Percentiles rank a stretch among this genome's conserved stretches.
These are phyloP conservation scores for Aureobasidium sp. DNA, from an alignment of 2,329 filamentous ascomycete genomes.

Conservation along the genomic window DNA sequence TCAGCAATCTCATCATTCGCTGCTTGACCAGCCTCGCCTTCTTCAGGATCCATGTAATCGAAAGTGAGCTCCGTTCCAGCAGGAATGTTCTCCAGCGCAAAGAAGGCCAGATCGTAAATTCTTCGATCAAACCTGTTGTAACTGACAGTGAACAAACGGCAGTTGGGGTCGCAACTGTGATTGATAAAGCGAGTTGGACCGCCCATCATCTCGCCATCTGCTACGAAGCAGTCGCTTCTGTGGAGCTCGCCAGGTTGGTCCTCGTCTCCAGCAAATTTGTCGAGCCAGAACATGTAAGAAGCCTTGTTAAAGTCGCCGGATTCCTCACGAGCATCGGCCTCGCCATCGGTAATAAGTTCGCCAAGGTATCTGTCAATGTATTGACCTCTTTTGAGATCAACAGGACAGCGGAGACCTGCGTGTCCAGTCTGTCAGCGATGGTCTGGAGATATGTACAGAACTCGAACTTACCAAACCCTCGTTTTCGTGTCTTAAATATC, in stretches of 20 bases:
- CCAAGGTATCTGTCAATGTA: constrained; percentile 77
- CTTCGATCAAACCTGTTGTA: constrained; percentile 68
- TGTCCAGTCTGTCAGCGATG: background rate
- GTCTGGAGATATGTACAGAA: background rate
- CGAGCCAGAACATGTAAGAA: constrained; percentile 71
- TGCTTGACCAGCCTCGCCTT: constrained; percentile 31
- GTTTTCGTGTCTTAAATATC: constrained; percentile 67
- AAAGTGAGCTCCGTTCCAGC: constrained; percentile 68
- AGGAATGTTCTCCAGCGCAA: constrained; percentile 60
- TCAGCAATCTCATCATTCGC: constrained; percentile 19
- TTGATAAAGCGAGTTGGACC: constrained; percentile 78
- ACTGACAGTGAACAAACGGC: constrained; percentile 71
- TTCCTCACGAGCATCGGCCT: constrained; percentile 60
- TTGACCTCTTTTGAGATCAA: constrained; percentile 62
- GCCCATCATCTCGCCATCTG: constrained; percentile 67
- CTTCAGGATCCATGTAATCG: constrained; percentile 66
- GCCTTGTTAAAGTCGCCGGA: constrained; percentile 59
- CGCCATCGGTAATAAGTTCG: constrained; percentile 42
- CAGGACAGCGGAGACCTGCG: constrained; percentile 50
- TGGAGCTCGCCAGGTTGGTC: constrained; percentile 40
- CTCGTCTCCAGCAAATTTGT: constrained; percentile 62
- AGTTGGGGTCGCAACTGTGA: constrained; percentile 72
- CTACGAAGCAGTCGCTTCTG: constrained; percentile 36
- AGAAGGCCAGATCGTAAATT: constrained; percentile 70
- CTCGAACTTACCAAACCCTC: constrained; percentile 60